Evolutionary conservation across 2,329 filamentous ascomycete genomes (phyloP).

Genomic region (Fusarium scirpi): DNA sequence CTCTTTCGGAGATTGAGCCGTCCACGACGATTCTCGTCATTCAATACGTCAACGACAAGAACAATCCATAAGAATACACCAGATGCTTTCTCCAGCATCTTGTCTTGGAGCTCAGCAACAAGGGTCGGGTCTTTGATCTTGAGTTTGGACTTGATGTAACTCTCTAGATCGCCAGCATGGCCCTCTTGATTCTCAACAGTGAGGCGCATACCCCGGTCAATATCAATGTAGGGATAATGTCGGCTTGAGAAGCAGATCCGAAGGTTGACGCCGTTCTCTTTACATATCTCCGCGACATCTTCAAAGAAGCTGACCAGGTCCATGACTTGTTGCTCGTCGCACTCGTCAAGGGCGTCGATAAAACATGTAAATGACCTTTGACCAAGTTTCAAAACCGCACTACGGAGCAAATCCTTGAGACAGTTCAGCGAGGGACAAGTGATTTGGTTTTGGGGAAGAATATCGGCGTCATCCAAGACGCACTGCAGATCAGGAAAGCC

Average conservation of each 20-base stretch:
- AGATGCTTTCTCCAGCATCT: conserved; percentile 53
- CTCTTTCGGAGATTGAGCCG: conserved; percentile 40
- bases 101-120: background rate
- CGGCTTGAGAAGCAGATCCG: conserved; percentile 60
- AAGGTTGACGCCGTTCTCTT: conserved; percentile 25
- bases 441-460: accelerated
- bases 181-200: conserved; percentile 44
- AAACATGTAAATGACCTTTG: conserved; percentile 25
- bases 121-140: background rate
- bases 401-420: background rate
- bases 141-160: conserved; percentile 36
- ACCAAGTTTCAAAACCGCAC: accelerated
- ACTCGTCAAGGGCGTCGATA: conserved; percentile 63
- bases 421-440: background rate
- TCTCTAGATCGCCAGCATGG: conserved; percentile 44
- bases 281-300: conserved; percentile 45
- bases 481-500: conserved; percentile 50
- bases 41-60: conserved; percentile 56
- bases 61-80: conserved; percentile 61
- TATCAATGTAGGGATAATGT: conserved; percentile 59
- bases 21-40: conserved; percentile 50
- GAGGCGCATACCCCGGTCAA: conserved; percentile 45
- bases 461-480: conserved; percentile 44
- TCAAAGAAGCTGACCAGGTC: conserved; percentile 59
- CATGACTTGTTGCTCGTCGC: conserved; percentile 55